A percentile compares a stretch with the other conserved stretches of the same genome.
Evolutionary conservation across 2,329 filamentous ascomycete species (phyloP).

Genomic region (Periglandula ipomoeae): DNA sequence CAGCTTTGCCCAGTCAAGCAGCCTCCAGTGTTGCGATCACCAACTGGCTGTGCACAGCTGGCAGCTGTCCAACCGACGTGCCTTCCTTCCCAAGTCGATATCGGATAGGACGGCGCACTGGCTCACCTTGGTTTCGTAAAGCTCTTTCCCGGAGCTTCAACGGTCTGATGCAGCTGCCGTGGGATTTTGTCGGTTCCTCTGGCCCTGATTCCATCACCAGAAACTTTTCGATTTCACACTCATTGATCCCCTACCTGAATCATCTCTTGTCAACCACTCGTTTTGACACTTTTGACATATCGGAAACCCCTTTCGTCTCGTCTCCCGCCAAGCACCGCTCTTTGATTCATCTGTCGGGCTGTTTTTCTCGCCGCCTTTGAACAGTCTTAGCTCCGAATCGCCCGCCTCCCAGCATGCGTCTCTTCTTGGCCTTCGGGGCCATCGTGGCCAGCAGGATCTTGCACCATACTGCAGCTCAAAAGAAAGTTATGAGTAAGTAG

Average conservation of each 20-base stretch:
- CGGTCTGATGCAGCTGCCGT: neutral
- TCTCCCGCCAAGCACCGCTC: conserved; percentile 4
- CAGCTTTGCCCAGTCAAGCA: too few relatives aligned
- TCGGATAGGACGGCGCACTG: too few relatives aligned
- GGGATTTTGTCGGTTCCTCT: neutral
- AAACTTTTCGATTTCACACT: neutral
- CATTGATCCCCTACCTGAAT: neutral
- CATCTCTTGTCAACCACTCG: neutral
- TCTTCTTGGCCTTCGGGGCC: conserved; percentile 24
- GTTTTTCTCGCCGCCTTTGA: neutral
- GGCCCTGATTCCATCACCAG: neutral
- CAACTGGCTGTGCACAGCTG: neutral
- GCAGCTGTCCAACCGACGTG: too few relatives aligned
- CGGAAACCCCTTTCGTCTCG: conserved; percentile 2
- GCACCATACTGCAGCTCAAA: conserved; percentile 21
- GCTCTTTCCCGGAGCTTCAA: conserved; percentile 1
- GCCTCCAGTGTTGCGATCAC: too few relatives aligned
- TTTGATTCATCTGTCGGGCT: conserved; percentile 3
- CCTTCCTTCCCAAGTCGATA: too few relatives aligned
- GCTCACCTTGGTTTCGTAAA: too few relatives aligned
- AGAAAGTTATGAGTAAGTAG: conserved; percentile 24
- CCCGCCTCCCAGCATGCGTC: conserved; percentile 28
- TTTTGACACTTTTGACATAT: conserved; percentile 6
- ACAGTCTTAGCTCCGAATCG: neutral
- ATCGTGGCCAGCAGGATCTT: conserved; percentile 27